Percentiles rank a stretch among this genome's conserved stretches.
These are phyloP conservation scores for Brassica rapa DNA, from an alignment of 345 rosid species.

Conservation along the genomic window DNA sequence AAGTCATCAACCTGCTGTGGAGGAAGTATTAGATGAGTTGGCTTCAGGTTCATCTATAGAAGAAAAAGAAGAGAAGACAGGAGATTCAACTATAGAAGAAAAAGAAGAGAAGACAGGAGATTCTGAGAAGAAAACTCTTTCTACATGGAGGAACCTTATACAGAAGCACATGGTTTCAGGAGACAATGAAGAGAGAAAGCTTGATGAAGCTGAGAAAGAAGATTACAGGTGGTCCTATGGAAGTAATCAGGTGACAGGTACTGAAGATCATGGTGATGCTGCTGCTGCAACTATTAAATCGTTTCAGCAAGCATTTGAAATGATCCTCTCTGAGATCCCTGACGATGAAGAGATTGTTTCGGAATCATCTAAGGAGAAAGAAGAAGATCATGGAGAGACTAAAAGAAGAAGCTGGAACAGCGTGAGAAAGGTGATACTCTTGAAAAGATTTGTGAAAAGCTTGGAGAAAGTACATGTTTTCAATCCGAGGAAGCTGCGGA, in stretches of 20 bases:
- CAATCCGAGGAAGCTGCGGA: conserved; percentile 47
- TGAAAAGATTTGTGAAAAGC: conserved; percentile 77
- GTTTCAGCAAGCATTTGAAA: conserved; percentile 79
- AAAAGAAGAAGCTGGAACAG: conserved; percentile 73
- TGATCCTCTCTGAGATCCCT: conserved; percentile 62
- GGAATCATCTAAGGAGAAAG: conserved; percentile 22
- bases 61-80: conserved; percentile 9
- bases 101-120: conserved; percentile 19
- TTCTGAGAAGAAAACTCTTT: conserved; percentile 49
- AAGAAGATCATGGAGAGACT: conserved; percentile 38
- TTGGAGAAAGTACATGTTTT: conserved; percentile 60
- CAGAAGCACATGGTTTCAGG: conserved; percentile 68
- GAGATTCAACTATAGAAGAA: conserved; percentile 13
- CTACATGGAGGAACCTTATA: conserved; percentile 68
- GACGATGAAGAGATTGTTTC: conserved; percentile 37
- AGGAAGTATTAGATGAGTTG: conserved; percentile 9
- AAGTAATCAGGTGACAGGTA: conserved; percentile 28
- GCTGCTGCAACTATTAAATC: conserved; percentile 65
- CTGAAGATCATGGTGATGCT: conserved; percentile 41
- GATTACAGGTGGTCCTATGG: conserved; percentile 27
- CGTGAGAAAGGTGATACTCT: conserved; percentile 64
- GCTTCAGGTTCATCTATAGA: conserved; percentile 10
- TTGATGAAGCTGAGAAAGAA: conserved; percentile 39
- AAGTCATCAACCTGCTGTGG: conserved; percentile 14
- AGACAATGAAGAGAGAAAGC: conserved; percentile 29